Evolutionary conservation across 768 basidiomycete species (phyloP), one percentile per base, ranked within the genome.

Genomic region (Candolleomyces efflorescens): DNA sequence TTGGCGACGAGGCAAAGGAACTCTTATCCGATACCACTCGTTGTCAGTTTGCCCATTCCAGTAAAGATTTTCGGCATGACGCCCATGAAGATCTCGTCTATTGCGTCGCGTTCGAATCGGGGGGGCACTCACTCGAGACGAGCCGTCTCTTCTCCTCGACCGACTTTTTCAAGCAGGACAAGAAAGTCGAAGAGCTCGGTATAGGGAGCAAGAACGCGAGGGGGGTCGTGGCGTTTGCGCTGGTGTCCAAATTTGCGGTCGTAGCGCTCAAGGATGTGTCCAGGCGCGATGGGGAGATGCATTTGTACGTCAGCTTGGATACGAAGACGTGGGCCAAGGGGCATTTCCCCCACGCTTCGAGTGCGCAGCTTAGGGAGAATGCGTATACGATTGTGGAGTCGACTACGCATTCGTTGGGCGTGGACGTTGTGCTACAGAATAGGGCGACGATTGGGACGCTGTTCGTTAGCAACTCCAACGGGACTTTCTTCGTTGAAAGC

Each of bases 381-480:
- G 91, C 92, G 5, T 98, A 99, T 69, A 99, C 97, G 10, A 86
- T 99, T 64, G 89, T 99, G 59, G 94, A 98, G 71, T 90, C 88
- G 3, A 95, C 93, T 9, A 86, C 87, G 0, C 94, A 98, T 68
- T 98, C 95, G 6, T 81, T 99, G 23, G 92, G 89, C 3, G 91
- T 99, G 39, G 97, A 99, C 67, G 95, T 98, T 47, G 83, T 96
- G 52, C 79, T 91, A 9, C 83, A 86, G 56, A 82, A 87, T 61
- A 70, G 75, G 50, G 77, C 80, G 59, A 69, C 74, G 3, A 83
- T 95, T 44, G 97, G 97, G 2, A 98, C 96, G 2, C 75, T 99
- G 13, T 99, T 98, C 76, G 89, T 96, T 55, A 91, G 89, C 73
- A 97, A 98, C 71, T 92, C 90, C 38, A 95, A 98, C 64, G 97